Base-by-base conservation (phyloP, 1,284 basidiomycete species). In the Cryptococcus neoformans region DNA sequence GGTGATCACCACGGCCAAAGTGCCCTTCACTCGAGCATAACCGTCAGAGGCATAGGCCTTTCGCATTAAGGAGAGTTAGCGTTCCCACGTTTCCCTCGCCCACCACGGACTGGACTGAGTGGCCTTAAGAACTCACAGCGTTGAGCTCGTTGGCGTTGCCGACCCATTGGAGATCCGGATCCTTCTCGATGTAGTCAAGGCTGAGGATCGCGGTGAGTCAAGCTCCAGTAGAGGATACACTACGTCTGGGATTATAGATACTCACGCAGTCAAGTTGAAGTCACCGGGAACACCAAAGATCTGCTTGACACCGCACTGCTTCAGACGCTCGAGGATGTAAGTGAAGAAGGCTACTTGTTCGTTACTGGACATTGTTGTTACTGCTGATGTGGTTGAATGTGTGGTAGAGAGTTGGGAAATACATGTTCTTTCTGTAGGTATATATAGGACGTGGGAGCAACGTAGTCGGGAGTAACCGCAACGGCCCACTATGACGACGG, bases 271-370 rank as follows among this genome's bases (percentile, higher is more conserved):
- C 6, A 53, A 40, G 75, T 95, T 96, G 76, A 92, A 97, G 77
- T 95, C 93, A 44, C 93, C 92, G 5, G 92, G 92, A 0, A 94
- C 84, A 39, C 92, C 92, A 62, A 94, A 94, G 79, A 94, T 83
- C 65, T 70, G 44, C 50, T 63, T 58, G 61, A 77, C 74, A n/a
- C 72, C 83, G 53, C 76, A 86, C 63, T 77, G 73, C 73, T 78
- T 78, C 57, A 76, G 60, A 56, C 90, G 80, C 45, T 84, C 79
- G 50, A 91, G 81, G 54, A 92, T 82, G 70, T 91, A 92, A 51
- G 84, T 75, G 5, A 85, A 84, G 53, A 91, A 76, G 49, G 80
- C 81, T 58, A 89, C 84, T 17, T 52, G 53, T 35, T 58, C 56
- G 17, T 28, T 44, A 21, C 7, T 8, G 35, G 57, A 57, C 57